phyloP scores from a whole-genome alignment of 345 rosid species.

The Trapa incisa region DNA sequence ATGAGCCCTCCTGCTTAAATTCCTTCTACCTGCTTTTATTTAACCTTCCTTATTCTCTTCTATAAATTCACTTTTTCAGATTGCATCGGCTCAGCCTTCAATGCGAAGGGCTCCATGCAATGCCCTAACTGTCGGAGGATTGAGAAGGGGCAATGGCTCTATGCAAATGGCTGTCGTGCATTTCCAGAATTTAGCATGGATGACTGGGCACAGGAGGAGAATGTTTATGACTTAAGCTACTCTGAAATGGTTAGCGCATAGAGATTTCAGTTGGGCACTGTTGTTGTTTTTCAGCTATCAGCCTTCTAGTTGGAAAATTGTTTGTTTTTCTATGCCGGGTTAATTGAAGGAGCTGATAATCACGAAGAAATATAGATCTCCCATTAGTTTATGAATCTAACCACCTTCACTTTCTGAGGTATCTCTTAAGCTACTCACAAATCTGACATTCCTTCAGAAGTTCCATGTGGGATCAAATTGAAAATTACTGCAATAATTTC shows the following conservation, averaged over 20 bases:
- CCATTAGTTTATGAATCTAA: neutral
- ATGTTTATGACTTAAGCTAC: conserved; percentile 62
- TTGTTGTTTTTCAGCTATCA: neutral
- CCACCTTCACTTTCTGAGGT: neutral
- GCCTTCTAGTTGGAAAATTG: neutral
- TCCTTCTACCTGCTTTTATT: neutral
- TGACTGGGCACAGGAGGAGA: conserved; percentile 90
- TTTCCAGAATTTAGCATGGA: conserved; percentile 69
- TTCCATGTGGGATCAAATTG: neutral
- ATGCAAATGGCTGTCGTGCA: conserved; percentile 66
- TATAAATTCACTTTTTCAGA: conserved; percentile 31
- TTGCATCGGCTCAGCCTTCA: conserved; percentile 98
- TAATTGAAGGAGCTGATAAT: neutral
- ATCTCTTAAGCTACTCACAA: neutral
- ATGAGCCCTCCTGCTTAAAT: neutral
- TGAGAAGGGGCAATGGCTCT: conserved; percentile 99
- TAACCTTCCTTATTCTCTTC: neutral
- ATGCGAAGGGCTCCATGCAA: conserved; percentile 90
- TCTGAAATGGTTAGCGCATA: conserved; percentile 60
- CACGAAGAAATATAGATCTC: neutral
- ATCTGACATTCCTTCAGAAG: neutral
- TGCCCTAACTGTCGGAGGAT: conserved; percentile 97
- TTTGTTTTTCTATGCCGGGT: neutral
- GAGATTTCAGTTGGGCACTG: neutral
- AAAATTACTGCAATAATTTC: neutral